Percentiles rank a stretch among this genome's conserved stretches.
These are phyloP conservation scores for Apiotrichum siamense DNA, from an alignment of 1,284 basidiomycete species.

Conservation along the genomic window DNA sequence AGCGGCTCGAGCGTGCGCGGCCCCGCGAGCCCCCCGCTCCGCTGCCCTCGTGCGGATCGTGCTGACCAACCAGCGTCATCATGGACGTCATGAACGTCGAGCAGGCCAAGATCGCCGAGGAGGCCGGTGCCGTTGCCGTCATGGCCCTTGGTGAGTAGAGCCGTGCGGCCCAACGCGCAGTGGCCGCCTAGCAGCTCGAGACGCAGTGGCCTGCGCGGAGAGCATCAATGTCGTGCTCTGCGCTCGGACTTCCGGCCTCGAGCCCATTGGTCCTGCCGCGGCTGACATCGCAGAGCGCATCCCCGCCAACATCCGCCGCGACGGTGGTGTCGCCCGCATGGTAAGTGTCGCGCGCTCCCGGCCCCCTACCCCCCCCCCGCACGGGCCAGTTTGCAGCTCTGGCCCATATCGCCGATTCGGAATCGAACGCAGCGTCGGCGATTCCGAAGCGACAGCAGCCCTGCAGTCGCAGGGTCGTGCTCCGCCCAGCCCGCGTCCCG, in stretches of 20 bases:
- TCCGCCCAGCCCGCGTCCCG: not conserved
- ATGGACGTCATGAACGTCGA: slow-evolving; percentile 65
- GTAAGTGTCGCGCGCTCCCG: slow-evolving; percentile 53
- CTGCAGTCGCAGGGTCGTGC: not conserved
- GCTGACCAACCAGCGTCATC: slow-evolving; percentile 69
- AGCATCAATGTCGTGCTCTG: no score
- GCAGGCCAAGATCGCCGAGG: slow-evolving; percentile 88
- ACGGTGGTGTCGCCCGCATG: slow-evolving; percentile 92
- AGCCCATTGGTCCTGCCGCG: not conserved
- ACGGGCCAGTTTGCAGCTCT: no score
- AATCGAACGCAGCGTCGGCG: not conserved
- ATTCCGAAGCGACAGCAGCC: not conserved
- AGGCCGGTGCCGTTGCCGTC: slow-evolving; percentile 95
- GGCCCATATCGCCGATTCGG: no score
- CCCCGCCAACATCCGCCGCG: slow-evolving; percentile 84
- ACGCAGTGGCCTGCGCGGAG: no score
- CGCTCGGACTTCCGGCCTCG: no score
- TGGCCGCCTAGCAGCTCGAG: no score
- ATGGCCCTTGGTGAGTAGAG: slow-evolving; percentile 66
- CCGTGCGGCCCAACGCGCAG: no score
- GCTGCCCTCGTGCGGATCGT: not conserved
- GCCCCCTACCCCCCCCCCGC: no score
- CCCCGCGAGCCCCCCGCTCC: no score
- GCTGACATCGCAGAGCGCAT: slow-evolving; percentile 63
- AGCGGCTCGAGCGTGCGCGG: not conserved